These are phyloP conservation scores for Astragalus membranaceus DNA, from an alignment of 306 rosid genomes.

Conservation along the genomic window DNA sequence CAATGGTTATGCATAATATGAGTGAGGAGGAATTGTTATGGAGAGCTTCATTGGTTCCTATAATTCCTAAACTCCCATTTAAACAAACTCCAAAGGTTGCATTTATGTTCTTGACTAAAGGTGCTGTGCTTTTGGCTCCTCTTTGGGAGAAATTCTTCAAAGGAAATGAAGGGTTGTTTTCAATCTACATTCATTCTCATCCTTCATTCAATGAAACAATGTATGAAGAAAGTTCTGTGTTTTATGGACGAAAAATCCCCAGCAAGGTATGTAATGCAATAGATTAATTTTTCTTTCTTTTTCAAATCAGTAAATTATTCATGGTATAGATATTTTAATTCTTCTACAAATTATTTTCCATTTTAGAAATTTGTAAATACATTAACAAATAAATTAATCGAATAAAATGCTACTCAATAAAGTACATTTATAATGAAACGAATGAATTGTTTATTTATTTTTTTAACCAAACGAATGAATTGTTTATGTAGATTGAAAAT, in stretches of 20 bases:
- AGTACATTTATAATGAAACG: not conserved
- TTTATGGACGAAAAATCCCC: conserved; percentile 59
- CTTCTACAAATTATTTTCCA: not conserved
- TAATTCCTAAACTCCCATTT: conserved; percentile 28
- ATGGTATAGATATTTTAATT: no score
- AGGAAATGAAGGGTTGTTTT: conserved; percentile 49
- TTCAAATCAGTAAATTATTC: not conserved
- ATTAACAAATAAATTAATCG: not conserved
- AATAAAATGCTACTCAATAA: not conserved
- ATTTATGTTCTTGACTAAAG: conserved; percentile 73
- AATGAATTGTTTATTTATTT: no score
- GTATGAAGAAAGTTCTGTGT: conserved; percentile 36
- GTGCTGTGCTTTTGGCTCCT: conserved; percentile 55
- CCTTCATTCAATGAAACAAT: conserved; percentile 43
- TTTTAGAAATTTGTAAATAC: not conserved
- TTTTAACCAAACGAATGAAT: no score
- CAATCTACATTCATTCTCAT: conserved; percentile 62
- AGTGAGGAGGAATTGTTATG: conserved; percentile 62
- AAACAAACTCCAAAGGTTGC: conserved; percentile 56
- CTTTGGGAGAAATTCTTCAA: conserved; percentile 76
- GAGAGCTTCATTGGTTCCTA: conserved; percentile 68
- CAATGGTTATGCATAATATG: conserved; percentile 51
- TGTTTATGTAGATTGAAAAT: no score
- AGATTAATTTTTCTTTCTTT: not conserved
- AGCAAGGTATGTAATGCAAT: conserved; percentile 56